Evolutionary conservation across 2,329 filamentous ascomycete genomes (phyloP).

Genomic region (Aureobasidium sp.): DNA sequence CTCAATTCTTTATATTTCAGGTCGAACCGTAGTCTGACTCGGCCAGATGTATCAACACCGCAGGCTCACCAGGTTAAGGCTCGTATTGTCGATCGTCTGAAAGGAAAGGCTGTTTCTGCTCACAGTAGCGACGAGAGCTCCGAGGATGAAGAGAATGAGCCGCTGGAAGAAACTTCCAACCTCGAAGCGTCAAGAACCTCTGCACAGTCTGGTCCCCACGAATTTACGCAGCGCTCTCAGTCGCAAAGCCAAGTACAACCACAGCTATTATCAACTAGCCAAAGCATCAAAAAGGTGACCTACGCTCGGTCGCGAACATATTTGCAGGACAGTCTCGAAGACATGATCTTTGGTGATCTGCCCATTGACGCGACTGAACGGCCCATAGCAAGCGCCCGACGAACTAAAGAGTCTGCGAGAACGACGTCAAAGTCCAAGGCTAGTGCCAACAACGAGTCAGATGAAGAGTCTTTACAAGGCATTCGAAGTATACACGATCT

Average conservation of each 20-base stretch:
- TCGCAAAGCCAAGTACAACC: not conserved
- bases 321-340: conserved; percentile 42
- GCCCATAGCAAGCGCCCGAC: conserved; percentile 10
- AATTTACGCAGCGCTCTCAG: not conserved
- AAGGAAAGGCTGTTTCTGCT: conserved; percentile 20
- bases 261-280: not conserved
- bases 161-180: not conserved
- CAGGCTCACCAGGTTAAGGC: conserved; percentile 12
- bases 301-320: conserved; percentile 54
- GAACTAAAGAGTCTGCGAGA: conserved; percentile 12
- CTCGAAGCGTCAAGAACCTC: not conserved
- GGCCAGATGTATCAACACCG: not conserved
- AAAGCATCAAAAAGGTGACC: conserved; percentile 40
- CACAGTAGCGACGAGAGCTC: conserved; percentile 19
- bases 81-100: conserved; percentile 27
- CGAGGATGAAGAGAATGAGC: conserved; percentile 4
- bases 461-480: conserved; percentile 32
- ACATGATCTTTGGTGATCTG: conserved; percentile 25
- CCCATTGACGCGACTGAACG: conserved; percentile 22
- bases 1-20: not conserved
- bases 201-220: not conserved
- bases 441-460: conserved; percentile 39
- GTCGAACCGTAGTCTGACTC: not conserved
- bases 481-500: conserved; percentile 55
- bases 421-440: conserved; percentile 22